phyloP scores from a whole-genome alignment of 2,329 filamentous ascomycete genomes.

The Fusarium sterilihyphosum region DNA sequence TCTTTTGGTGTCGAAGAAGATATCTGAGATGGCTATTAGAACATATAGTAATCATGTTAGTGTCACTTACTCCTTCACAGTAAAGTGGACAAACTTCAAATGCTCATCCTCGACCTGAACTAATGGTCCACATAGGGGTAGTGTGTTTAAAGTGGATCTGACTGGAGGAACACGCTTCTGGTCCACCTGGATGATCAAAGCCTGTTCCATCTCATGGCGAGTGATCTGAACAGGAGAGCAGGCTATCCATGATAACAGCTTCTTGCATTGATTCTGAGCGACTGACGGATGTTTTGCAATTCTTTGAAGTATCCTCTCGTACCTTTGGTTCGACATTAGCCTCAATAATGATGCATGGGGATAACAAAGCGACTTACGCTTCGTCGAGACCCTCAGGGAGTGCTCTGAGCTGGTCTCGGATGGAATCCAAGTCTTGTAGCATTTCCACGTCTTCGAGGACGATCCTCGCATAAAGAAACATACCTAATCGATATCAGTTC shows the following conservation, averaged over 20 bases:
- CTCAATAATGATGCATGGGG: rapidly evolving
- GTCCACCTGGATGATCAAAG: neutral
- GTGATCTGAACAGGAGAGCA: neutral
- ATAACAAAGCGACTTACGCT: neutral
- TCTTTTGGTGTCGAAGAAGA: neutral
- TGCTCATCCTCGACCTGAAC: neutral
- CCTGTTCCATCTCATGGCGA: neutral
- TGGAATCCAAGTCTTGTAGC: neutral
- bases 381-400: neutral
- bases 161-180: neutral
- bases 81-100: neutral
- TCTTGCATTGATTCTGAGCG: neutral
- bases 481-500: neutral
- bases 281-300: rapidly evolving
- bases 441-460: neutral
- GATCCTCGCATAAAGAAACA: neutral
- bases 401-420: neutral
- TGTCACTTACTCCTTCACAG: neutral
- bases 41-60: rapidly evolving
- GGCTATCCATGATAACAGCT: neutral
- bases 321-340: neutral
- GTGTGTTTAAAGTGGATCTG: rapidly evolving
- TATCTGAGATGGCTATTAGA: neutral
- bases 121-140: neutral
- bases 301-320: neutral